Evolutionary conservation across 2,329 filamentous ascomycete genomes (phyloP), one percentile per base, ranked within the genome.

Genomic region (Neofusicoccum cordaticola): DNA sequence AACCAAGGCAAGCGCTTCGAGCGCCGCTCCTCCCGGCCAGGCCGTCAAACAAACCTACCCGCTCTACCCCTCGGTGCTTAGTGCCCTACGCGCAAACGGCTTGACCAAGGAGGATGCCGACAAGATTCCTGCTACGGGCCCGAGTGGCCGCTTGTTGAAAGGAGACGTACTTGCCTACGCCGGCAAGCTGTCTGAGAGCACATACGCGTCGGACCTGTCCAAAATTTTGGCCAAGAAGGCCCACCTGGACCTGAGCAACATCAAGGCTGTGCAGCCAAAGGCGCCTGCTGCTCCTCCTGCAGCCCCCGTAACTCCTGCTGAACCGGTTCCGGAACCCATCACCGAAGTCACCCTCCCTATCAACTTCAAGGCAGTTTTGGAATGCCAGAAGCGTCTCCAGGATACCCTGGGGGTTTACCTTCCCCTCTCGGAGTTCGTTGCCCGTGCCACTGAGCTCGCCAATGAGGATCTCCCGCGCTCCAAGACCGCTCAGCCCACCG

Each of bases 171-270:
- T 99, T 62, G 93, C 93, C 53, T 95, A 94, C 77, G 79, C 98
- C 15, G 95, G 95, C 67, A 83, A 84, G 70, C 92, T 97, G 72
- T 64, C 63, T 3, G 83, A 89, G 66, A 82, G 88, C 68, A 84
- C 88, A 66, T 90, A 91, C 69, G 90, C 94, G 1, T 84, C 86
- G 22, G 83, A 87, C 67, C 85, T 93, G 70, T 90, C 91, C 63
- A 82, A 85, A 65, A 88, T 87, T 61, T 89, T 96, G 74, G 83
- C 86, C 66, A 89, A 92, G 77, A 86, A 95, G 56, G 82, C 86
- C 47, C 92, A 96, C 77, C 87, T 99, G 62, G 94, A 99, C 76
- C 87, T 99, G 27, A 95, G 90, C 82, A 97, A 98, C 82, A 94
- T 98, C 82, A 96, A 96, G 82, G 81, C 94, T 66, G 45, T 37